Evolutionary conservation across 148 eudicot species (phyloP).

Genomic region (Arctostaphylos glauca): DNA sequence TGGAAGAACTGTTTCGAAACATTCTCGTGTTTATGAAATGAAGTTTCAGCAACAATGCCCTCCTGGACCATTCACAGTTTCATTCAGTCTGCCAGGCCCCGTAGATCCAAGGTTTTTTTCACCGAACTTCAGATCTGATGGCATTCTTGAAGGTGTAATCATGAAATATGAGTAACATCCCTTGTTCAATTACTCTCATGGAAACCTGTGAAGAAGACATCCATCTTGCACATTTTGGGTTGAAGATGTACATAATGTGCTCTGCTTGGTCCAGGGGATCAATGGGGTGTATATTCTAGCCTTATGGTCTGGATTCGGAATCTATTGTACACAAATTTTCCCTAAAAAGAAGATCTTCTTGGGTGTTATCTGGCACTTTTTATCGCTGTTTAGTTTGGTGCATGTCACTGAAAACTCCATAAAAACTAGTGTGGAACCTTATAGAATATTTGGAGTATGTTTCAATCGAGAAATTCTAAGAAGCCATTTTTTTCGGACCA

Average conservation of each 20-base stretch:
- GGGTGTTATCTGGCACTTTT: not conserved
- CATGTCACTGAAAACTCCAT: not conserved
- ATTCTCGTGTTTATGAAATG: constrained; percentile 45
- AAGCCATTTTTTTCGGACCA: not conserved
- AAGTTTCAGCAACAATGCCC: constrained; percentile 39
- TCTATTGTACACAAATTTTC: not conserved
- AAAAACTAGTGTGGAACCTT: not conserved
- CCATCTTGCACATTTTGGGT: not conserved
- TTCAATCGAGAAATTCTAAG: not conserved
- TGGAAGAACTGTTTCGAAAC: constrained; percentile 33
- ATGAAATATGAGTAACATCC: constrained; percentile 24
- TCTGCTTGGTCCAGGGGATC: constrained; percentile 1
- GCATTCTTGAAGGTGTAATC: constrained; percentile 40
- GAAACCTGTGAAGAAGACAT: not conserved
- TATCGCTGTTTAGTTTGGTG: not conserved
- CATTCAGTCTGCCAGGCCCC: constrained; percentile 41
- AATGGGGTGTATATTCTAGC: not conserved
- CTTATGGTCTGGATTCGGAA: not conserved
- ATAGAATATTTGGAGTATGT: not conserved
- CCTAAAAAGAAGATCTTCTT: not conserved
- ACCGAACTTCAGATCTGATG: constrained; percentile 39
- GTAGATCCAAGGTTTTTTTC: constrained; percentile 46
- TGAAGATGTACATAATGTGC: not conserved
- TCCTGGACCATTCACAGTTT: constrained; percentile 40
- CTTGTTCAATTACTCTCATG: not conserved